These are phyloP conservation scores for Penicillium manginii DNA, from an alignment of 495 filamentous ascomycete genomes.

Conservation along the genomic window DNA sequence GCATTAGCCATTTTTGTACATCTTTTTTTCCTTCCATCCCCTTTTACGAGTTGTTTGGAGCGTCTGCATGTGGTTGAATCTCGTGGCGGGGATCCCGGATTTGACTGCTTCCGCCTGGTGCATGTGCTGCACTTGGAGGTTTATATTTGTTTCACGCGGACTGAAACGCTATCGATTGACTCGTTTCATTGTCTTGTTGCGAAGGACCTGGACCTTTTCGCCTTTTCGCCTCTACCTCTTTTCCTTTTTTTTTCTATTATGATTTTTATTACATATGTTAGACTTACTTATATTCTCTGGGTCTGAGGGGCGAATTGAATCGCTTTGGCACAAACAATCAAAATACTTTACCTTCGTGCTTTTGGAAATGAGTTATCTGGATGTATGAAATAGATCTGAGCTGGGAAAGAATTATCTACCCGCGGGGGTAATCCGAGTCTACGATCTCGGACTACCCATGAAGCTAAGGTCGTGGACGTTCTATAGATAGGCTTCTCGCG, in stretches of 20 bases:
- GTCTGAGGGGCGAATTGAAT: neutral
- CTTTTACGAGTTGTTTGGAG: conserved; percentile 25
- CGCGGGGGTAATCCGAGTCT: too few relatives aligned
- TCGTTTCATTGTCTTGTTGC: neutral
- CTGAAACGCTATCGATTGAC: too few relatives aligned
- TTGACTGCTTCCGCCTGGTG: conserved; percentile 30
- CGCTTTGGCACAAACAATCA: neutral
- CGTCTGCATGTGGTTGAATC: conserved; percentile 36
- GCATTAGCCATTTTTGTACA: conserved; percentile 36
- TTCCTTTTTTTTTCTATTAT: conserved; percentile 10
- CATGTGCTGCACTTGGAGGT: conserved; percentile 18
- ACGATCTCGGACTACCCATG: too few relatives aligned
- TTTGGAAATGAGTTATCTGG: too few relatives aligned
- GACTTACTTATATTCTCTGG: conserved; percentile 26
- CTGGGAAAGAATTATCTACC: too few relatives aligned
- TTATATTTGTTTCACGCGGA: conserved; percentile 12
- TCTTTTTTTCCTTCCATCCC: conserved; percentile 16
- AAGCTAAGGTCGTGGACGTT: too few relatives aligned
- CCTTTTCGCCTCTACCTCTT: conserved; percentile 9
- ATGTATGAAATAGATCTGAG: too few relatives aligned
- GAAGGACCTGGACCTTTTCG: conserved; percentile 1
- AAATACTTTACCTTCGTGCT: too few relatives aligned
- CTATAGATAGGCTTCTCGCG: too few relatives aligned
- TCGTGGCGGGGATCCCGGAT: conserved; percentile 29
- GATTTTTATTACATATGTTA: conserved; percentile 21